Evolutionary conservation across 768 basidiomycete genomes (phyloP).

Genomic region (Naganishia friedmannii): DNA sequence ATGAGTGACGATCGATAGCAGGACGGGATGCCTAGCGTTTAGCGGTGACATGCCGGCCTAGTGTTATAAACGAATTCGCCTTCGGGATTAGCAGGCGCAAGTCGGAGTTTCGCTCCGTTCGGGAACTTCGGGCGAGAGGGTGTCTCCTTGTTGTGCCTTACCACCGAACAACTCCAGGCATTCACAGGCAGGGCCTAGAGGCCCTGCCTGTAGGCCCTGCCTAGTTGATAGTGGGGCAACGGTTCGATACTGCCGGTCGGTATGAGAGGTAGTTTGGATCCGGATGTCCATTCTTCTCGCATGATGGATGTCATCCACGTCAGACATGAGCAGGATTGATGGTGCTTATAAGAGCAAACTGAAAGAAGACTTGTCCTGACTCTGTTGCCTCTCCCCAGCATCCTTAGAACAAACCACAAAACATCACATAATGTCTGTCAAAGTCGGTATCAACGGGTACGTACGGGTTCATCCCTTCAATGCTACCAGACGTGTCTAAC

Average conservation of each 20-base stretch:
- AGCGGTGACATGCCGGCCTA: not conserved
- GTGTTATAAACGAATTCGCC: not conserved
- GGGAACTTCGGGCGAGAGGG: not conserved
- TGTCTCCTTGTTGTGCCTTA: not conserved
- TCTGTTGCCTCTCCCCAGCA: not conserved
- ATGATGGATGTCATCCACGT: not conserved
- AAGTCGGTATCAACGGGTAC: constrained; percentile 35
- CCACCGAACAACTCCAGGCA: not conserved
- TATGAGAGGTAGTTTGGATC: not conserved
- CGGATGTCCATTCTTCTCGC: not conserved
- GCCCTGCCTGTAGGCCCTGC: too few species aligned
- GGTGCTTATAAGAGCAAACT: constrained; percentile 11
- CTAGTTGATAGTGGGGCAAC: not conserved
- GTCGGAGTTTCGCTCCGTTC: not conserved
- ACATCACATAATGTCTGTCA: constrained; percentile 32
- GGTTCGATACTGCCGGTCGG: not conserved
- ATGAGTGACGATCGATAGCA: too few species aligned
- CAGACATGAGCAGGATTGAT: not conserved
- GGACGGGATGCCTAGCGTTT: too few species aligned
- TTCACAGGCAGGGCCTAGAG: not conserved
- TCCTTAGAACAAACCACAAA: constrained; percentile 1
- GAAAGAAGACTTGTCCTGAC: not conserved
- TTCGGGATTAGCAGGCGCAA: not conserved
- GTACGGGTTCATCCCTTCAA: not conserved
- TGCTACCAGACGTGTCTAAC: not conserved